A percentile compares a stretch with the other conserved stretches of the same genome.
These are phyloP conservation scores for Candida mattraensis DNA, from an alignment of 805 yeast species.

Conservation along the genomic window DNA sequence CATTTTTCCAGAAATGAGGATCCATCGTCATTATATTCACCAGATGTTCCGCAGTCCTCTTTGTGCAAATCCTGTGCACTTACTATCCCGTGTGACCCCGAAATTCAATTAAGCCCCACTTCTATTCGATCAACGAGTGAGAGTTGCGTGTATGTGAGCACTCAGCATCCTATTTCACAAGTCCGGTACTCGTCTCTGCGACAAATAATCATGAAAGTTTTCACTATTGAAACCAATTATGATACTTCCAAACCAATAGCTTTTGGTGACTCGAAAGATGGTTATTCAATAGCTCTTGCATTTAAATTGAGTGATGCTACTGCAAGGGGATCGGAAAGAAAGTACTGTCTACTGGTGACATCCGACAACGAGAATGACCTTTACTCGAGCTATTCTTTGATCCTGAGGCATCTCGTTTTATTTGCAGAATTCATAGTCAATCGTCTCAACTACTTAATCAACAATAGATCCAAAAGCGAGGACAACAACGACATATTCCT, in stretches of 20 bases:
- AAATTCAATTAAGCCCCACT: slow-evolving; percentile 12
- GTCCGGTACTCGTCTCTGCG: slow-evolving; percentile 53
- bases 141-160: slow-evolving; percentile 42
- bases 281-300: slow-evolving; percentile 57
- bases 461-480: slow-evolving; percentile 23
- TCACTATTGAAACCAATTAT: slow-evolving; percentile 64
- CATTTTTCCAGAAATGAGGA: slow-evolving; percentile 21
- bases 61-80: slow-evolving; percentile 62
- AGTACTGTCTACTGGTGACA: slow-evolving; percentile 60
- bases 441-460: slow-evolving; percentile 18
- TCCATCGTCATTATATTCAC: slow-evolving; percentile 37
- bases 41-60: slow-evolving; percentile 37
- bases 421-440: slow-evolving; percentile 42
- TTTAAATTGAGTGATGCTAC: slow-evolving; percentile 63
- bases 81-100: slow-evolving; percentile 41
- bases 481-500: slow-evolving; percentile 52
- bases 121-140: slow-evolving; percentile 33
- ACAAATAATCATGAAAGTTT: slow-evolving; percentile 59
- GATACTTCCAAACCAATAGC: slow-evolving; percentile 62
- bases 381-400: slow-evolving; percentile 54
- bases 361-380: slow-evolving; percentile 54
- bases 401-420: slow-evolving; percentile 40
- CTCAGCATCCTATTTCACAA: slow-evolving; percentile 60
- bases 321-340: slow-evolving; percentile 74
- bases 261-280: slow-evolving; percentile 61